Conservation (phyloP, 1,139 yeast genomes). For the Suhomyces bolitotheri region DNA sequence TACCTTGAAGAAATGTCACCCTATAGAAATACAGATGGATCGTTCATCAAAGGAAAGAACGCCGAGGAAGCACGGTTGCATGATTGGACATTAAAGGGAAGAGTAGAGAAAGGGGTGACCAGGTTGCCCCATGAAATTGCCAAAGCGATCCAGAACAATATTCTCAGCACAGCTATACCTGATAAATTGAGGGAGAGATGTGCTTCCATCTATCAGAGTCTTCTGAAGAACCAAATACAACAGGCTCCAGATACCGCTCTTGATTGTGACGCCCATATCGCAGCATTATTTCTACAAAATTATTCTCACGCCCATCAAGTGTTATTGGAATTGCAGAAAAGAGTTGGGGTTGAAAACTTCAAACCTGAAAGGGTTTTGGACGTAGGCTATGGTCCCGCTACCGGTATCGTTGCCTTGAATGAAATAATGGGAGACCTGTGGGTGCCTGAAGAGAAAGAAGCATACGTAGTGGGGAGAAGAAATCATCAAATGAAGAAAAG, state of each 20-base stretch:
- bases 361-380: conserved; percentile 70
- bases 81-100: conserved; percentile 47
- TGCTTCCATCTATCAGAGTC: conserved; percentile 50
- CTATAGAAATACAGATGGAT: conserved; percentile 40
- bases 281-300: conserved; percentile 81
- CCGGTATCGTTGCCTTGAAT: conserved; percentile 86
- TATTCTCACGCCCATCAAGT: conserved; percentile 74
- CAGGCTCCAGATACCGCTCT: conserved; percentile 51
- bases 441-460: conserved; percentile 65
- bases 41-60: conserved; percentile 43
- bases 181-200: conserved; percentile 56
- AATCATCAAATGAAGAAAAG: conserved; percentile 69
- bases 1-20: conserved; percentile 26
- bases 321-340: conserved; percentile 61
- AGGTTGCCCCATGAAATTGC: conserved; percentile 55
- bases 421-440: conserved; percentile 70
- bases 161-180: conserved; percentile 55
- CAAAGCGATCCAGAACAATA: conserved; percentile 58
- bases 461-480: conserved; percentile 68
- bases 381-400: conserved; percentile 89
- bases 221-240: conserved; percentile 54
- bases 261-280: conserved; percentile 82
- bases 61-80: conserved; percentile 57
- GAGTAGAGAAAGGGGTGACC: conserved; percentile 47
- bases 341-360: conserved; percentile 52